These are phyloP conservation scores for Nematodospora anomalae DNA, from an alignment of 1,139 yeast species.

Conservation along the genomic window DNA sequence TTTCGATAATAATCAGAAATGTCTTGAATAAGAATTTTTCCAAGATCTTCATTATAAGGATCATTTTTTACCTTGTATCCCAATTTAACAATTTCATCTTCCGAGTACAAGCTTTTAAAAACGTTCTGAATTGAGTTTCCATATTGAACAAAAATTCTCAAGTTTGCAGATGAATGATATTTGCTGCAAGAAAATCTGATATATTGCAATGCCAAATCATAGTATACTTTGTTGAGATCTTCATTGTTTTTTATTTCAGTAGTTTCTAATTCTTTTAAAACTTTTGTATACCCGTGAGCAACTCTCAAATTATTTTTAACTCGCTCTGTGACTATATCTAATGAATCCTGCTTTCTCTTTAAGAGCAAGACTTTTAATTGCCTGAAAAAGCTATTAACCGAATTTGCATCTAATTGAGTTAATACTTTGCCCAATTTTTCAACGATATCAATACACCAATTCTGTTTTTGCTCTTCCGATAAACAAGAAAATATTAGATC, in stretches of 20 bases:
- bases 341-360: not conserved
- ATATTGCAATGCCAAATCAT: not conserved
- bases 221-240: not conserved
- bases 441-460: slow-evolving; percentile 11
- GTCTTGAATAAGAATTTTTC: not conserved
- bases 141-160: not conserved
- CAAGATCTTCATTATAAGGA: not conserved
- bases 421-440: slow-evolving; percentile 5
- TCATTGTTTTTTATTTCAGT: not conserved
- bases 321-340: not conserved
- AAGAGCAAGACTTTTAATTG: not conserved
- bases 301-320: not conserved
- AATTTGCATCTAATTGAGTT: slow-evolving; percentile 2
- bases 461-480: slow-evolving; percentile 10
- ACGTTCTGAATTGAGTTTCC: not conserved
- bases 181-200: not conserved
- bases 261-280: not conserved
- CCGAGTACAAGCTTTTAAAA: not conserved
- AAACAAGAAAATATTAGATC: slow-evolving; percentile 12
- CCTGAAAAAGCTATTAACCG: not conserved
- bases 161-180: not conserved
- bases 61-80: not conserved
- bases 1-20: not conserved
- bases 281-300: not conserved
- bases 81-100: not conserved